Evolutionary conservation across 1,139 yeast genomes (phyloP).

Genomic region (Waltiozyma solani): DNA sequence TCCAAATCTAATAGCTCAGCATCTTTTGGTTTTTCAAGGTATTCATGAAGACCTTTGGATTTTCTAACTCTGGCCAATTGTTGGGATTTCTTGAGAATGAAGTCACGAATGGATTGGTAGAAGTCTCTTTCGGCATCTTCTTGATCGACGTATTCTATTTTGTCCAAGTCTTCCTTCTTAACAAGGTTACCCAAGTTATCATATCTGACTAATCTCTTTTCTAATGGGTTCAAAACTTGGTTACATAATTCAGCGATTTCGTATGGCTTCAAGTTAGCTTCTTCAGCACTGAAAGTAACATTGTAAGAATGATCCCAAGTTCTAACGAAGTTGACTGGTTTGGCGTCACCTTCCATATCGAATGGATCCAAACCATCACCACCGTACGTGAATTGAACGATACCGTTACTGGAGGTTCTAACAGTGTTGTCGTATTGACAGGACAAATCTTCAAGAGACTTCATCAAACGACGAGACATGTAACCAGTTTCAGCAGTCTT

Average conservation of each 20-base stretch:
- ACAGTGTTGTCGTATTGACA: slow-evolving; percentile 92
- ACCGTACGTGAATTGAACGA: slow-evolving; percentile 96
- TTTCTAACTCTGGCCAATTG: slow-evolving; percentile 48
- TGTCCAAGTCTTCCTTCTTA: slow-evolving; percentile 29
- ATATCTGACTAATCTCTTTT: slow-evolving; percentile 45
- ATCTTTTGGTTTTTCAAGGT: slow-evolving; percentile 34
- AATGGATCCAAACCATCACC: slow-evolving; percentile 98
- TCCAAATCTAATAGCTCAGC: slow-evolving; percentile 35
- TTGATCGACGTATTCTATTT: slow-evolving; percentile 63
- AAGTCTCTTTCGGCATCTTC: slow-evolving; percentile 80
- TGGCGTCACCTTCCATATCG: slow-evolving; percentile 99
- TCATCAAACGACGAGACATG: slow-evolving; percentile 98
- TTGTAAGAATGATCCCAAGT: slow-evolving; percentile 92
- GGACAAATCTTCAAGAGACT: slow-evolving; percentile 91
- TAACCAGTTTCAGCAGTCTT: slow-evolving; percentile 99
- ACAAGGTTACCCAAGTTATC: slow-evolving; percentile 67
- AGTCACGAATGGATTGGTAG: slow-evolving; percentile 63
- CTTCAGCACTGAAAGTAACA: slow-evolving; percentile 50
- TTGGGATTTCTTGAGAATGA: slow-evolving; percentile 45
- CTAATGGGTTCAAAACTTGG: slow-evolving; percentile 50
- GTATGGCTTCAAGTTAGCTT: slow-evolving; percentile 58
- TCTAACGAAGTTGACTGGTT: slow-evolving; percentile 85
- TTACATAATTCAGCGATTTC: slow-evolving; percentile 51
- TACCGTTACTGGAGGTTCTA: slow-evolving; percentile 89
- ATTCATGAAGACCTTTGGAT: slow-evolving; percentile 37